Evolutionary conservation across 495 filamentous ascomycete species (phyloP).

Genomic region (Trichoderma reesei): DNA sequence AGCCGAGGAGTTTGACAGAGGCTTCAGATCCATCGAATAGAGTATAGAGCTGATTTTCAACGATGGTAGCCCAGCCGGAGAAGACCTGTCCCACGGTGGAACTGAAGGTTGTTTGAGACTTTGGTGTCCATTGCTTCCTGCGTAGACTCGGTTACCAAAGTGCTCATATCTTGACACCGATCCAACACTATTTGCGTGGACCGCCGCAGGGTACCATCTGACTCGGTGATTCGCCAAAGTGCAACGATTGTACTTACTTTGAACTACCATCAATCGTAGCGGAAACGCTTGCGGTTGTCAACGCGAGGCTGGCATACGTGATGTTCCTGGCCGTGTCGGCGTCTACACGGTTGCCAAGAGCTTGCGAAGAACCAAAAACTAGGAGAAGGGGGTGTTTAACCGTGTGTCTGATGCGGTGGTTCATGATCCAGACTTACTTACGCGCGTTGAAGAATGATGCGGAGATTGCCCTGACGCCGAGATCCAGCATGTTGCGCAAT

Average conservation of each 20-base stretch:
- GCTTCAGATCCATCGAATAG: constrained; percentile 16
- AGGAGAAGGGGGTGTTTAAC: not conserved
- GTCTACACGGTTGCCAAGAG: not conserved
- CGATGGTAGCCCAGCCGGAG: constrained; percentile 15
- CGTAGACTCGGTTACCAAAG: not conserved
- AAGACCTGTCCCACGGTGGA: constrained; percentile 18
- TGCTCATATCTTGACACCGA: not conserved
- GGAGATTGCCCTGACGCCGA: constrained; percentile 17
- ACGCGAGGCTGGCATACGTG: not conserved
- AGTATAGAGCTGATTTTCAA: not conserved
- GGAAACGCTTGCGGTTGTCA: not conserved
- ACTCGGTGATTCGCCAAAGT: not conserved
- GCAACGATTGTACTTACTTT: not conserved
- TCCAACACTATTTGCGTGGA: not conserved
- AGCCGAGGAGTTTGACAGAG: constrained; percentile 13
- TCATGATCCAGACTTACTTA: not conserved
- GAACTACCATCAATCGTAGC: not conserved
- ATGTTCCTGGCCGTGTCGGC: not conserved
- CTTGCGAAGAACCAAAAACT: not conserved
- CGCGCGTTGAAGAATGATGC: constrained; percentile 19
- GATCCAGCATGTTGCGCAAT: constrained; percentile 18
- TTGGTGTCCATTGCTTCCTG: not conserved
- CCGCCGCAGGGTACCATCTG: not conserved
- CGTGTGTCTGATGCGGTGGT: not conserved
- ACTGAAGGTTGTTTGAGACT: constrained; percentile 17